Percentiles rank a stretch among this genome's conserved stretches.
phyloP scores from a whole-genome alignment of 148 eudicot species.

The Nepenthes mirabilis region DNA sequence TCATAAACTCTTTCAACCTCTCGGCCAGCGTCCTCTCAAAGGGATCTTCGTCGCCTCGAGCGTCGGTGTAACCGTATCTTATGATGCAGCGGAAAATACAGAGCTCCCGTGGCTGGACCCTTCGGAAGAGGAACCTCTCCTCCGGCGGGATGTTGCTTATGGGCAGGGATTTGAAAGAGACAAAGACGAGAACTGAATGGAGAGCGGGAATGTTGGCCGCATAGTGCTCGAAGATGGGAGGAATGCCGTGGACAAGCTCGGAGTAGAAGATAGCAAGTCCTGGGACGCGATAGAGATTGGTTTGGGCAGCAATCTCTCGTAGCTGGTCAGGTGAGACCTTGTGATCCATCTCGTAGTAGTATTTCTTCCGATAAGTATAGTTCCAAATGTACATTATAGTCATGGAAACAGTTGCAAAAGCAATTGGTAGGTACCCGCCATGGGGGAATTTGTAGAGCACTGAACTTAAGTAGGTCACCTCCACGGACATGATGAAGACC shows the following conservation, averaged over 20 bases:
- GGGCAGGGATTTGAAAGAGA: slow-evolving; percentile 29
- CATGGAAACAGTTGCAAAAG: slow-evolving; percentile 21
- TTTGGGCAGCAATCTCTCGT: slow-evolving; percentile 3
- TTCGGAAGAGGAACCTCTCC: slow-evolving; percentile 38
- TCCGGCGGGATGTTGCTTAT: slow-evolving; percentile 31
- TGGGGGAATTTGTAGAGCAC: slow-evolving; percentile 33
- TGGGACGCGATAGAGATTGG: slow-evolving; percentile 8
- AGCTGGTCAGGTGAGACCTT: slow-evolving; percentile 23
- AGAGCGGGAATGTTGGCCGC: slow-evolving; percentile 24
- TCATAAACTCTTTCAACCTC: slow-evolving; percentile 20
- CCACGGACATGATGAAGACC: slow-evolving; percentile 17
- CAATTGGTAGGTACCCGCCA: slow-evolving; percentile 37
- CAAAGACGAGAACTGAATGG: slow-evolving; percentile 29
- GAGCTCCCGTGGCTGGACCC: slow-evolving; percentile 18
- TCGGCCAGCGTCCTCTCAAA: slow-evolving; percentile 25
- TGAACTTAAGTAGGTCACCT: slow-evolving; percentile 24
- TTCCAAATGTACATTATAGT: slow-evolving; percentile 31
- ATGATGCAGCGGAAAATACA: slow-evolving; percentile 33
- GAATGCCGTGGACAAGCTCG: slow-evolving; percentile 36
- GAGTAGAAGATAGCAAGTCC: slow-evolving; percentile 37
- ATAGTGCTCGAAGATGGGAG: slow-evolving; percentile 37
- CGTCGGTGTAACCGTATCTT: slow-evolving; percentile 36
- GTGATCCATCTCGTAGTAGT: slow-evolving; percentile 29
- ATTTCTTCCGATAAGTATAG: slow-evolving; percentile 22
- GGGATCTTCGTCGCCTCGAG: slow-evolving; percentile 12